These are phyloP conservation scores for Incumbomyces lentus DNA, from an alignment of 2,329 filamentous ascomycete genomes.

Conservation along the genomic window DNA sequence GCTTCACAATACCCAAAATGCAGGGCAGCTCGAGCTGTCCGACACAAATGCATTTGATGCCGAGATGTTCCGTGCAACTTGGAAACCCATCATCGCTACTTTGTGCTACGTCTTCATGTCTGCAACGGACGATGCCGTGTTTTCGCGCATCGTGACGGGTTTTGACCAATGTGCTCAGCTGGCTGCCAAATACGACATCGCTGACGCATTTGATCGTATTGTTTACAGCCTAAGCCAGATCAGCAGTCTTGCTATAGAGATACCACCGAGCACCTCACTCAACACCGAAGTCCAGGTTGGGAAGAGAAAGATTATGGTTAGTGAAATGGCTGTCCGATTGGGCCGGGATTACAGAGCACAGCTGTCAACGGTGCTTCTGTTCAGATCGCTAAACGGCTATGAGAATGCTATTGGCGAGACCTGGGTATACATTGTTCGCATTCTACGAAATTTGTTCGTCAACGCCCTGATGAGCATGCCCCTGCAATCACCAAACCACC, in stretches of 20 bases:
- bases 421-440: constrained; percentile 61
- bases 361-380: constrained; percentile 86
- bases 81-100: constrained; percentile 89
- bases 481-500: constrained; percentile 39
- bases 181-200: constrained; percentile 70
- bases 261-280: constrained; percentile 68
- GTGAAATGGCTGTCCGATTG: constrained; percentile 90
- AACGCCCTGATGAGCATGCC: constrained; percentile 72
- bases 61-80: constrained; percentile 94
- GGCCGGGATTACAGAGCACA: constrained; percentile 89
- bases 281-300: constrained; percentile 87
- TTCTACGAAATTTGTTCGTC: constrained; percentile 90
- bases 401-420: constrained; percentile 62
- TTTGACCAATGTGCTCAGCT: constrained; percentile 96
- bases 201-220: constrained; percentile 84
- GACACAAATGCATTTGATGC: constrained; percentile 92
- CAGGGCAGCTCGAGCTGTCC: constrained; percentile 64
- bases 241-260: constrained; percentile 70
- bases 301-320: constrained; percentile 94
- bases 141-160: constrained; percentile 81
- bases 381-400: constrained; percentile 78
- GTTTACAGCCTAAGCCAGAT: constrained; percentile 84
- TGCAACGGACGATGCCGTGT: constrained; percentile 91
- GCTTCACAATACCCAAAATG: constrained; percentile 68
- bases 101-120: constrained; percentile 98